phyloP scores from a whole-genome alignment of 78 protist genomes.

The Dictyostelium brefeldianum region DNA sequence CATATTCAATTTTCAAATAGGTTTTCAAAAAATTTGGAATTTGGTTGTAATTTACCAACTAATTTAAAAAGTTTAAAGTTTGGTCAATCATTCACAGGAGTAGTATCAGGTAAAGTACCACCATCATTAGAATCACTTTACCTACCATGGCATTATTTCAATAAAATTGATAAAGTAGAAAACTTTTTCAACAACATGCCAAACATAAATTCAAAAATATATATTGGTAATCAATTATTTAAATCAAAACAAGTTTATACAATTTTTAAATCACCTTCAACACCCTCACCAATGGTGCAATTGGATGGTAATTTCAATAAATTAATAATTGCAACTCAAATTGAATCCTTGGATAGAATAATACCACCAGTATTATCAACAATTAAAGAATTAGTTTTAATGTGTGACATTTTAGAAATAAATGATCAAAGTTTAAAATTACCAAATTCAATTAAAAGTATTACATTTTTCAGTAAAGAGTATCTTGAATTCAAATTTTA shows the following conservation, averaged over 20 bases:
- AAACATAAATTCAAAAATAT: not conserved
- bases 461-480: not conserved
- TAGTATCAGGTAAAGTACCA: not conserved
- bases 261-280: not conserved
- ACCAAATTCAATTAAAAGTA: not conserved
- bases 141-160: constrained; percentile 3
- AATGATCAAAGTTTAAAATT: not conserved
- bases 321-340: constrained; percentile 5
- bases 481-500: not conserved
- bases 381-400: not conserved
- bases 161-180: not conserved
- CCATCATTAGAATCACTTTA: not conserved
- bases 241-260: not conserved
- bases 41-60: not conserved
- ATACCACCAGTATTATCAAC: not conserved
- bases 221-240: not conserved
- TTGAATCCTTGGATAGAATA: not conserved
- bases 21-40: not conserved
- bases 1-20: not conserved
- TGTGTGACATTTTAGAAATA: not conserved
- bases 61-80: not conserved
- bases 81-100: not conserved
- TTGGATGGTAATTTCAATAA: not conserved
- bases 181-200: not conserved
- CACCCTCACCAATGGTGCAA: not conserved